These are phyloP conservation scores for Pseudoturritis turrita DNA, from an alignment of 345 rosid species.

Conservation along the genomic window DNA sequence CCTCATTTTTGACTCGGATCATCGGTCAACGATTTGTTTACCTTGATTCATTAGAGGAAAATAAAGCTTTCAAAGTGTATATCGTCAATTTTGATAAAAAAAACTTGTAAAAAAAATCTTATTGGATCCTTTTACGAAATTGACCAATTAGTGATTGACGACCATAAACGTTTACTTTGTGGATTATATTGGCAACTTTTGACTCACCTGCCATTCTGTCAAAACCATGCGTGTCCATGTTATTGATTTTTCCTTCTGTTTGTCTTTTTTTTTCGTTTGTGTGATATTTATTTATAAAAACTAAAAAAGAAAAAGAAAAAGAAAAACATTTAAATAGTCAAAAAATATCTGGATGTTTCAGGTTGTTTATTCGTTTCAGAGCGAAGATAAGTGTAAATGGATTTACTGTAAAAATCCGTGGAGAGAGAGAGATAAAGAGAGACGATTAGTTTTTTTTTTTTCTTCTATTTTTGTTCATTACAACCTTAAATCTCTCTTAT, in stretches of 20 bases:
- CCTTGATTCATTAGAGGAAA: neutral
- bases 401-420: slow-evolving; percentile 16
- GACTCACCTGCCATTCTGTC: slow-evolving; percentile 17
- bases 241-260: neutral
- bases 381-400: slow-evolving; percentile 1
- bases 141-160: neutral
- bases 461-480: slow-evolving; percentile 22
- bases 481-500: neutral
- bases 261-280: neutral
- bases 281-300: too few species aligned
- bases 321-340: neutral
- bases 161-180: neutral
- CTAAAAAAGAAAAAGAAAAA: too few species aligned
- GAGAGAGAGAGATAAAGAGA: slow-evolving; percentile 10
- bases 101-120: neutral
- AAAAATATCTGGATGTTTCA: slow-evolving; percentile 26
- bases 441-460: neutral
- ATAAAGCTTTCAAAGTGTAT: too few species aligned
- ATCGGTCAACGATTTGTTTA: neutral
- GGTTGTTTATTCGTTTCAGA: slow-evolving; percentile 12
- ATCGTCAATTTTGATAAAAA: neutral
- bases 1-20: slow-evolving; percentile 19
- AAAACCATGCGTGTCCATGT: slow-evolving; percentile 23
- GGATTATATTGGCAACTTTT: neutral
- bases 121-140: neutral